Evolutionary conservation across 805 yeast genomes (phyloP).

Genomic region (Starmerella bacillaris): DNA sequence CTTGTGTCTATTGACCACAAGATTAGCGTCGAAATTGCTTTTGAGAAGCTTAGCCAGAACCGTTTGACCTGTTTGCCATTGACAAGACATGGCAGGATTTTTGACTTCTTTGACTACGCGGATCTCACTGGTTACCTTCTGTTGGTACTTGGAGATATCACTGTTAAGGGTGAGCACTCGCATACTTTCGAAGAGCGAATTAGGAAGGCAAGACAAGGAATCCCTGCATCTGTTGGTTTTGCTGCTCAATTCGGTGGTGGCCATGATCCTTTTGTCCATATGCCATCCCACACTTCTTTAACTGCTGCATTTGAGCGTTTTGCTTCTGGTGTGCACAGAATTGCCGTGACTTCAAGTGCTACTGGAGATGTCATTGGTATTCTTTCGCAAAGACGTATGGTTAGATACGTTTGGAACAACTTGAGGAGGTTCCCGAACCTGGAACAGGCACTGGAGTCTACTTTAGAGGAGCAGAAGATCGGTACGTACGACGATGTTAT

Average conservation of each 20-base stretch:
- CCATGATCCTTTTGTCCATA: conserved; percentile 71
- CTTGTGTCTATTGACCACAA: conserved; percentile 50
- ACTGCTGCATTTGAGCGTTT: conserved; percentile 64
- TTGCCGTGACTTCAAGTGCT: conserved; percentile 46
- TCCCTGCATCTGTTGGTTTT: conserved; percentile 79
- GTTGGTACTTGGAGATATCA: conserved; percentile 59
- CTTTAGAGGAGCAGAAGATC: conserved; percentile 52
- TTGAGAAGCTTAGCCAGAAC: conserved; percentile 52
- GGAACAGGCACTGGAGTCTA: conserved; percentile 47
- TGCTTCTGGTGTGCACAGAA: conserved; percentile 91
- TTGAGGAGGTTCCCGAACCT: conserved; percentile 70
- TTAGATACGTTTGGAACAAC: conserved; percentile 79
- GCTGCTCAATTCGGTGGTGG: conserved; percentile 60
- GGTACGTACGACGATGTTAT: conserved; percentile 53
- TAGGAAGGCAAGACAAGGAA: conserved; percentile 61
- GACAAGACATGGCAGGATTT: conserved; percentile 8
- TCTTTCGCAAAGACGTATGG: conserved; percentile 74
- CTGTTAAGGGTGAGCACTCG: conserved; percentile 22
- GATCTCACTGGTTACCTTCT: conserved; percentile 76
- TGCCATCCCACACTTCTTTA: conserved; percentile 43
- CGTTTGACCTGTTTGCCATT: conserved; percentile 81
- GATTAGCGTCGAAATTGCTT: conserved; percentile 72
- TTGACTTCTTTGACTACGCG: conserved; percentile 70
- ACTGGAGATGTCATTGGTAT: conserved; percentile 52
- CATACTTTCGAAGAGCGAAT: conserved; percentile 26